Conservation (phyloP, 23 red algal genomes). For the Gracilariopsis chorda region DNA sequence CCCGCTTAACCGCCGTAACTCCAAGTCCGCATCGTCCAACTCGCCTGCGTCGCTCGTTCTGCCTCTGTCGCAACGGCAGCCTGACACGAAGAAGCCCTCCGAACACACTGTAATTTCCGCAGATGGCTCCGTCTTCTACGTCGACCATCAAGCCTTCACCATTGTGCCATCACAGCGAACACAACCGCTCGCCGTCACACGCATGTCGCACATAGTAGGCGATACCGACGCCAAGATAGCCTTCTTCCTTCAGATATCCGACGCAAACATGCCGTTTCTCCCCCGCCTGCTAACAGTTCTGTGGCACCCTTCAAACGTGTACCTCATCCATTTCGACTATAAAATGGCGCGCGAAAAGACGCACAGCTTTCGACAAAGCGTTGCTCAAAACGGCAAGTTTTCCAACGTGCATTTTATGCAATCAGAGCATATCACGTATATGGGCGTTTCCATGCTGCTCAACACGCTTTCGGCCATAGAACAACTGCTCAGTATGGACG, state of each 20-base stretch:
- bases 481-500: constrained; percentile 2
- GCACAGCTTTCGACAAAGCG: background rate
- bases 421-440: constrained; percentile 36
- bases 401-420: constrained; percentile 31
- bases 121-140: background rate
- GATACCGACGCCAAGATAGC: background rate
- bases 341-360: constrained; percentile 46
- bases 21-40: background rate
- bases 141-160: background rate
- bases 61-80: background rate
- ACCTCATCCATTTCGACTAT: constrained; percentile 77
- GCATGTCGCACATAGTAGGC: background rate
- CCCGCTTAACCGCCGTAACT: background rate
- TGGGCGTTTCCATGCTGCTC: constrained; percentile 79
- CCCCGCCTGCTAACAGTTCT: constrained; percentile 42
- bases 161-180: background rate
- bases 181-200: background rate
- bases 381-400: background rate
- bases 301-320: constrained; percentile 69
- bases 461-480: constrained; percentile 73
- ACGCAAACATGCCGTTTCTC: constrained; percentile 16
- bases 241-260: constrained; percentile 69
- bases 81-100: background rate
- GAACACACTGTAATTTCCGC: background rate
- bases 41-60: background rate